Conservation (phyloP, 2,329 filamentous ascomycete species). For the Colletotrichum sp. region DNA sequence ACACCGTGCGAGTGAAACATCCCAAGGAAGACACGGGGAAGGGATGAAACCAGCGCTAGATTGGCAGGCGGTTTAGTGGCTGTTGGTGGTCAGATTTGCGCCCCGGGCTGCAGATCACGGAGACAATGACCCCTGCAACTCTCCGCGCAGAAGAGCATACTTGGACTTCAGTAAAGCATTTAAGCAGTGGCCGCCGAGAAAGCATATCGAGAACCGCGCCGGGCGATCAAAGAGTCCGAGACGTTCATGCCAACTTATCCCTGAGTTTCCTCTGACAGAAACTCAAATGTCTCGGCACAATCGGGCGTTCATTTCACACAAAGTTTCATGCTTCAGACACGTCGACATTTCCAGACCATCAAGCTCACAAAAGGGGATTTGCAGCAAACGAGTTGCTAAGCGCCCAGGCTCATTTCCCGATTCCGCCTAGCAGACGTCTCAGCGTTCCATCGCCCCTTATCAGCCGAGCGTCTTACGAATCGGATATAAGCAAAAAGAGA, state of each 20-base stretch:
- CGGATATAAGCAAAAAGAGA: conserved; percentile 11
- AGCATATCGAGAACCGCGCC: background rate
- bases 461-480: background rate
- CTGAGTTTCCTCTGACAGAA: background rate
- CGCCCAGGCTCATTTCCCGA: background rate
- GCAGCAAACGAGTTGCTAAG: background rate
- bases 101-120: background rate
- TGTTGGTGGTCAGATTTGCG: background rate
- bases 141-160: background rate
- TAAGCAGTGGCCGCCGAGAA: background rate
- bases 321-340: background rate
- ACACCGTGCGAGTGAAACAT: conserved; percentile 6
- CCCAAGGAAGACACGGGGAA: background rate
- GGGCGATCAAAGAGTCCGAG: background rate
- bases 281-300: background rate
- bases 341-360: background rate
- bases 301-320: background rate
- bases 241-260: background rate
- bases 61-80: background rate
- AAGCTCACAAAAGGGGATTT: background rate
- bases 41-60: background rate
- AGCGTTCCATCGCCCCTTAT: background rate
- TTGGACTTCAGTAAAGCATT: background rate
- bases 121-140: background rate
- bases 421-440: background rate